Base-by-base conservation (phyloP, 2,329 filamentous ascomycete species). In the Zasmidium angulare region DNA sequence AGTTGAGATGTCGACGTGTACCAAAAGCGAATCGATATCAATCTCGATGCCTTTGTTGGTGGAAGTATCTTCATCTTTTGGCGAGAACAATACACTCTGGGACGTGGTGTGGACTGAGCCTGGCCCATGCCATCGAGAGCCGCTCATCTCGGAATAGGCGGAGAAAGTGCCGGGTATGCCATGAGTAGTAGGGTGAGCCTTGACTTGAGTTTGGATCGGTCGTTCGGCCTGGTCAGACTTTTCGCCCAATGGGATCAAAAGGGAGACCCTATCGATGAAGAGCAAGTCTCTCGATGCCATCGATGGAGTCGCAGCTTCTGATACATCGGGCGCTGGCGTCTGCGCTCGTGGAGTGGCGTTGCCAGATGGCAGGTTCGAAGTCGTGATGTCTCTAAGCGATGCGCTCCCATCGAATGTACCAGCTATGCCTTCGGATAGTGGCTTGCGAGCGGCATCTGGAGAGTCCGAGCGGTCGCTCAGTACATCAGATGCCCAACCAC, bases 111-210 rank as follows among this genome's bases (percentile, higher is more conserved):
- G 50, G 10, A 59, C 40, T 14, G 62, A 60, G 2, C 40, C 31
- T 21, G 53, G 24, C 19, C 48, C 59, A 29, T 56, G 36, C 46
- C 59, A 55, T n/a, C 55, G 50, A 22, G 60, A 65, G 17, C 60
- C 59, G 46, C 74, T 75, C 24, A 75, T 71, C 46, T 79, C 75
- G 1, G 78, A 78, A 63, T 81, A 80, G 22, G 75, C 72, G 0
- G 79, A 81, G 63, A 81, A 81, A 0, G 78, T 75, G 0, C 79
- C 79, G 19, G 79, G 79, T 69, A 79, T 76, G 20, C 62, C 66
- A 11, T 61, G 61, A 22, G 49, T 46, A 46, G 40, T 22, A 43
- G 50, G 47, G 12, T 46, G 40, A 9, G 59, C 47, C n/a, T 52
- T 55, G 11, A 43, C 52, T 20, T 14, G 43, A 19, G 40, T 46